A percentile compares a stretch with the other conserved stretches of the same genome.
These are phyloP conservation scores for Petunia hybrid DNA, from an alignment of 305 asterid genomes.

Conservation along the genomic window DNA sequence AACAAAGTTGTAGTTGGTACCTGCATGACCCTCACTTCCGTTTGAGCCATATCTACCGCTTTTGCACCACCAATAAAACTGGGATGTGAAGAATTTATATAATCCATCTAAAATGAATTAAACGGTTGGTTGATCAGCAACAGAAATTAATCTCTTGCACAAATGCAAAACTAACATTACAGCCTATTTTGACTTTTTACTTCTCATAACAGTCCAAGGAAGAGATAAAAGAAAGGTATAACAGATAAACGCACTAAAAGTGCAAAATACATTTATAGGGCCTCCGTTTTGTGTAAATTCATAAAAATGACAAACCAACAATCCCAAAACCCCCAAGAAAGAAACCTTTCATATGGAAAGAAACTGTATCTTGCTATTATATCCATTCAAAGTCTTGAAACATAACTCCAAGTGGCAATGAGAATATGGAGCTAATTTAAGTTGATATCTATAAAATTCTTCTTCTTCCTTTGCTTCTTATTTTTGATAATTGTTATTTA, in stretches of 20 bases:
- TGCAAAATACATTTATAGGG: background rate
- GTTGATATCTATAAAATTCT: background rate
- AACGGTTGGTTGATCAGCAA: slow-evolving; percentile 1
- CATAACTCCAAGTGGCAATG: slow-evolving; percentile 11
- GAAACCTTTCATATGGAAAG: background rate
- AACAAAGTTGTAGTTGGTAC: slow-evolving; percentile 27
- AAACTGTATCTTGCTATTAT: background rate
- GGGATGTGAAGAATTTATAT: slow-evolving; percentile 38
- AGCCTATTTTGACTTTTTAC: background rate
- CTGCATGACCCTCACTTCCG: slow-evolving; percentile 33
- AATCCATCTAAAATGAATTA: slow-evolving; percentile 35
- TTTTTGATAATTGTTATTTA: background rate
- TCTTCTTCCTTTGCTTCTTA: background rate
- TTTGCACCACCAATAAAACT: slow-evolving; percentile 40
- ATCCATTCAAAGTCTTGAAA: slow-evolving; percentile 21
- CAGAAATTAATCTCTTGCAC: background rate
- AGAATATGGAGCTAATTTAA: background rate
- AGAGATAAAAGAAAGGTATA: background rate
- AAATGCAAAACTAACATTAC: slow-evolving; percentile 5
- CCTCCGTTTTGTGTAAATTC: background rate
- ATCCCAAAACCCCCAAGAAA: background rate
- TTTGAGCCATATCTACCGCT: slow-evolving; percentile 38
- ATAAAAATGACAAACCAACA: slow-evolving; percentile 16
- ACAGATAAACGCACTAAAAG: background rate
- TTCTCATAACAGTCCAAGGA: background rate